Conservation (phyloP, 768 basidiomycete genomes). For the Pluteus cervinus region DNA sequence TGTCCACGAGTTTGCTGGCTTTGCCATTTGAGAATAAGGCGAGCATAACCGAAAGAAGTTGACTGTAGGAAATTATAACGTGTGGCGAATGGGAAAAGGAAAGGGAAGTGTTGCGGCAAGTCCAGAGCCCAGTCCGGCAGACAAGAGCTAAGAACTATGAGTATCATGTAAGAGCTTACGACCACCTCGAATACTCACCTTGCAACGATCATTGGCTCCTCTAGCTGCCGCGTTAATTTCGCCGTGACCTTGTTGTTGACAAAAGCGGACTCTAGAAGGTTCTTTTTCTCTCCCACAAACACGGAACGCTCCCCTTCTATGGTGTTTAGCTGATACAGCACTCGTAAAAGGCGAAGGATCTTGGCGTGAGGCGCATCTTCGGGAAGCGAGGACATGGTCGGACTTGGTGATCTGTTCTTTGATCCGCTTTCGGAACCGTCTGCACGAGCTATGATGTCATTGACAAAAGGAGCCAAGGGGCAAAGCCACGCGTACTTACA, state of each 20-base stretch:
- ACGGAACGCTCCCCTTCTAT: slow-evolving; percentile 59
- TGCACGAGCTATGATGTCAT: slow-evolving; percentile 23
- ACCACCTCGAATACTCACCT: slow-evolving; percentile 45
- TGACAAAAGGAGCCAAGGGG: no score
- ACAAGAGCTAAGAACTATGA: slow-evolving; percentile 60
- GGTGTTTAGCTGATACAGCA: slow-evolving; percentile 77
- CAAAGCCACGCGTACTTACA: no score
- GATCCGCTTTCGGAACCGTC: slow-evolving; percentile 36
- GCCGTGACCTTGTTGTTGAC: slow-evolving; percentile 98
- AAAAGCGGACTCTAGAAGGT: slow-evolving; percentile 77
- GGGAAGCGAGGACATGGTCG: slow-evolving; percentile 71
- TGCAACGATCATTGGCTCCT: slow-evolving; percentile 98
- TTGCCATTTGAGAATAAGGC: slow-evolving; percentile 93
- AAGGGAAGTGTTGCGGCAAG: slow-evolving; percentile 93
- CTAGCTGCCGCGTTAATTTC: slow-evolving; percentile 93
- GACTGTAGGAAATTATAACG: slow-evolving; percentile 97
- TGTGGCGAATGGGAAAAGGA: slow-evolving; percentile 98
- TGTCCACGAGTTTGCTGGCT: slow-evolving; percentile 78
- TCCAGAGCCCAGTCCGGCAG: slow-evolving; percentile 97
- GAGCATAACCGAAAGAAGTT: slow-evolving; percentile 95
- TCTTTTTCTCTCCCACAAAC: slow-evolving; percentile 45
- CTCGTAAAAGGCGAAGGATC: slow-evolving; percentile 84
- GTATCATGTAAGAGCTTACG: slow-evolving; percentile 1
- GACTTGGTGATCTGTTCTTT: slow-evolving; percentile 58
- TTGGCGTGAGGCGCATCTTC: slow-evolving; percentile 84